Evolutionary conservation across 1,284 basidiomycete genomes (phyloP), one percentile per base, ranked within the genome.

Genomic region (Austroboletus novae-zelandiae): DNA sequence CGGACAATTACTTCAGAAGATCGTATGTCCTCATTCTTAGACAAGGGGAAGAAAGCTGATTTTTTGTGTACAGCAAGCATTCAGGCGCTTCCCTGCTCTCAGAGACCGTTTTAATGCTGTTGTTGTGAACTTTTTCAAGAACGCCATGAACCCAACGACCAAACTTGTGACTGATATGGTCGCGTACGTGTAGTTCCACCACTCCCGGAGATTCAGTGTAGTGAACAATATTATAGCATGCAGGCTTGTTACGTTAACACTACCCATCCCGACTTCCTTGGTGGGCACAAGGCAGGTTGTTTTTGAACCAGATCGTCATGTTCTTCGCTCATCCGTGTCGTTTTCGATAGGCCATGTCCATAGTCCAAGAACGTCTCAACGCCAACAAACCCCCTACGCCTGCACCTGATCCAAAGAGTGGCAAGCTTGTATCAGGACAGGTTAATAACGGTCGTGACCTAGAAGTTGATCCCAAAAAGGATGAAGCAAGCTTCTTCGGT

Each of bases 241-340:
- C 94, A 98, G 75, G 91, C 94, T 36, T 94, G 92, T 69, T 98
- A 98, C 69, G 87, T 99, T 64, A 98, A 98, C 76, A 98, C 95
- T n/a, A 98, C 94, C 3, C 96, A 98, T 69, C 96, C 96, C 2
- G 96, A 99, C 74, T 98, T 98, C 74, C 81, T 99, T 67, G 91
- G 86, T 57, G 97, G 96, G 34, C 96, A 99, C 75, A 94, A 89
- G 73, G 86, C 79, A 54, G 39, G 61, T 60, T 20, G 9, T 31
- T 32, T 25, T 43, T 43, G 43, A 46, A 36, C 35, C 20, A 17
- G 17, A 35, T 43, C 4, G 14, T 23, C 13, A 14, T 7, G 8
- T 43, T 35, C 27, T 18, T 40, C 43, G 23, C 39, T 57, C 23
- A 56, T 31, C 47, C 40, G 18, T 36, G 42, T 58, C 39, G 6